Evolutionary conservation across 139 green algal species (phyloP).

Genomic region (Picochlorum sp.): DNA sequence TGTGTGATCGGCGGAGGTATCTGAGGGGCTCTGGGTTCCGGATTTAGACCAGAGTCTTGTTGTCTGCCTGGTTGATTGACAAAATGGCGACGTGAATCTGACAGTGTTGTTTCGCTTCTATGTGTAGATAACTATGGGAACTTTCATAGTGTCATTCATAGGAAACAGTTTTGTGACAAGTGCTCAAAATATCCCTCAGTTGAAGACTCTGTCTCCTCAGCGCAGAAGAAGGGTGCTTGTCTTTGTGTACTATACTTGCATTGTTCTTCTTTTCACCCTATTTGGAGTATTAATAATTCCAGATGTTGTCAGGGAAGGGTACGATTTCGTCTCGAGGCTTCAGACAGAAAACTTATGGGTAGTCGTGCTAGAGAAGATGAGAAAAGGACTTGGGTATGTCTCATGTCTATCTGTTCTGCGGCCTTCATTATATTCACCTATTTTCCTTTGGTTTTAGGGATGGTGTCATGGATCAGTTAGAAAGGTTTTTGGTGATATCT

Average conservation of each 20-base stretch:
- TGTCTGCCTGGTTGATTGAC: neutral
- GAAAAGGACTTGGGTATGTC: slow-evolving; percentile 43
- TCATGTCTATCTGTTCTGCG: neutral
- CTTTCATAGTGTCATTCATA: slow-evolving; percentile 84
- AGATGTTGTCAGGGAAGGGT: slow-evolving; percentile 73
- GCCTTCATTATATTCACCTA: slow-evolving; percentile 14
- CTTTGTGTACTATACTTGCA: slow-evolving; percentile 67
- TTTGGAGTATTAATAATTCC: slow-evolving; percentile 82
- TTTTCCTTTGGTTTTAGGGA: slow-evolving; percentile 32
- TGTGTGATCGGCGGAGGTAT: too few species aligned
- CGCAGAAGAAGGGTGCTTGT: slow-evolving; percentile 51
- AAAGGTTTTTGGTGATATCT: slow-evolving; percentile 74
- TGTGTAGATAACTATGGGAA: slow-evolving; percentile 79
- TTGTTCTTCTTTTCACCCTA: slow-evolving; percentile 59
- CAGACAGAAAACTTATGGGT: slow-evolving; percentile 89
- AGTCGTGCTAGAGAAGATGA: slow-evolving; percentile 79
- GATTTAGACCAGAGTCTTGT: neutral
- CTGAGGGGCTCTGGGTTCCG: too few species aligned
- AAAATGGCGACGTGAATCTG: neutral
- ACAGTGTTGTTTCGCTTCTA: neutral
- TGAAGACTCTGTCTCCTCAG: slow-evolving; percentile 20
- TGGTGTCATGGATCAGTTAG: slow-evolving; percentile 78
- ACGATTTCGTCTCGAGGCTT: slow-evolving; percentile 74
- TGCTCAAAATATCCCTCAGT: slow-evolving; percentile 18
- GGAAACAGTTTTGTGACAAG: slow-evolving; percentile 67